Percentiles rank a stretch among this genome's conserved stretches.
Evolutionary conservation across 495 filamentous ascomycete species (phyloP).

Genomic region (Ramalina intermedia): DNA sequence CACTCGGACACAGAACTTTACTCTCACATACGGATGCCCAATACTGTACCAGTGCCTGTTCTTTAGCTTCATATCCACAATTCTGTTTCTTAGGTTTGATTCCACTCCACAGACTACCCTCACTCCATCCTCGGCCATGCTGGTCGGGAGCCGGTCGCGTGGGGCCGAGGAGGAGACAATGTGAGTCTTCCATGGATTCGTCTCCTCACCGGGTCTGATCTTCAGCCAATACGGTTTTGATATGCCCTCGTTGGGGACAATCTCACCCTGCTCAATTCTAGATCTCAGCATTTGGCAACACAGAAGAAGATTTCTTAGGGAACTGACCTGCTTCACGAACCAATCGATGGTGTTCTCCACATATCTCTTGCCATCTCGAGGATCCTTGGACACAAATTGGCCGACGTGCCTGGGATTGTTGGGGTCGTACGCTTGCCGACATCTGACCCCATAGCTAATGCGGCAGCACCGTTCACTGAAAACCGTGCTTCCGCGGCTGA

Average conservation of each 20-base stretch:
- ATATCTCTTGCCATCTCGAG: constrained; percentile 30
- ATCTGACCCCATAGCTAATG: constrained; percentile 42
- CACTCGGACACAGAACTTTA: constrained; percentile 34
- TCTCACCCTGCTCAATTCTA: constrained; percentile 17
- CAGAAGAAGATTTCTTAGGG: background rate
- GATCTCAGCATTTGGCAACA: background rate
- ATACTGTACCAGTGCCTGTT: constrained; percentile 29
- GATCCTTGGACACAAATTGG: constrained; percentile 27
- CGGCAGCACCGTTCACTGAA: constrained; percentile 35
- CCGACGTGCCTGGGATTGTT: constrained; percentile 23
- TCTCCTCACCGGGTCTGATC: constrained; percentile 24
- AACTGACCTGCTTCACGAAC: constrained; percentile 34
- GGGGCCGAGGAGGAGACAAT: constrained; percentile 35
- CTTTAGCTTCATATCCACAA: constrained; percentile 31
- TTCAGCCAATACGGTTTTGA: constrained; percentile 31
- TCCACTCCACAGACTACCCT: constrained; percentile 18
- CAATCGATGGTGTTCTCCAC: constrained; percentile 40
- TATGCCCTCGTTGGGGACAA: constrained; percentile 23
- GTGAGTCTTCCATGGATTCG: constrained; percentile 27
- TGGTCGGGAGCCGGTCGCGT: constrained; percentile 26
- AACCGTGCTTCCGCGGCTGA: constrained; percentile 26
- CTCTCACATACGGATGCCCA: constrained; percentile 32
- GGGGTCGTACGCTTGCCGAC: constrained; percentile 31
- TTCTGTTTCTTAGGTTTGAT: constrained; percentile 14
- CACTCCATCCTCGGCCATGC: constrained; percentile 21